Conservation (phyloP, 495 filamentous ascomycete genomes). For the Terfezia claveryi region DNA sequence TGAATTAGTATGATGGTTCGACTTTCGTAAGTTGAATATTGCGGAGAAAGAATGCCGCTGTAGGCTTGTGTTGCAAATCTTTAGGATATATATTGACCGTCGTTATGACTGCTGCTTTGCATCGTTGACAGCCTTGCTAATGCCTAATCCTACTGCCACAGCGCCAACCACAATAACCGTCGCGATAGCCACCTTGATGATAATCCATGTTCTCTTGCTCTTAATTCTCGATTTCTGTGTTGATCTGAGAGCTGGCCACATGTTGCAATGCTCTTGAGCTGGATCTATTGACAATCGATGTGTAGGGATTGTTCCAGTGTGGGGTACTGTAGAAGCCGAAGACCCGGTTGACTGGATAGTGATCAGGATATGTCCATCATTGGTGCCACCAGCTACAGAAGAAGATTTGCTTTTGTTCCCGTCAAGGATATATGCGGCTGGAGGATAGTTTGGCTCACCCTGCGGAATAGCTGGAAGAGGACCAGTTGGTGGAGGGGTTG, state of each 20-base stretch:
- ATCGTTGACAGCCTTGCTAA: constrained; percentile 13
- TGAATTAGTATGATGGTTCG: too few relatives aligned
- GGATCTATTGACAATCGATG: not conserved
- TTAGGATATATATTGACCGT: not conserved
- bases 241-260: constrained; percentile 17
- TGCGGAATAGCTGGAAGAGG: not conserved
- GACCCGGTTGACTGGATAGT: not conserved
- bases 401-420: not conserved
- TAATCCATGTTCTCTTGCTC: constrained; percentile 18
- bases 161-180: constrained; percentile 15
- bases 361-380: not conserved
- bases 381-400: not conserved
- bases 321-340: not conserved
- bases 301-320: not conserved
- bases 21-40: too few relatives aligned
- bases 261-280: not conserved
- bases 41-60: too few relatives aligned
- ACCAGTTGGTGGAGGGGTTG: not conserved
- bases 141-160: constrained; percentile 17
- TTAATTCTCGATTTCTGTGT: constrained; percentile 13
- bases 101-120: not conserved
- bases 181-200: constrained; percentile 14
- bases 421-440: not conserved
- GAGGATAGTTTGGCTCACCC: not conserved
- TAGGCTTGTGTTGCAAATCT: not conserved